Base-by-base conservation (phyloP, 208 protist species). In the Leishmania tarentolae region DNA sequence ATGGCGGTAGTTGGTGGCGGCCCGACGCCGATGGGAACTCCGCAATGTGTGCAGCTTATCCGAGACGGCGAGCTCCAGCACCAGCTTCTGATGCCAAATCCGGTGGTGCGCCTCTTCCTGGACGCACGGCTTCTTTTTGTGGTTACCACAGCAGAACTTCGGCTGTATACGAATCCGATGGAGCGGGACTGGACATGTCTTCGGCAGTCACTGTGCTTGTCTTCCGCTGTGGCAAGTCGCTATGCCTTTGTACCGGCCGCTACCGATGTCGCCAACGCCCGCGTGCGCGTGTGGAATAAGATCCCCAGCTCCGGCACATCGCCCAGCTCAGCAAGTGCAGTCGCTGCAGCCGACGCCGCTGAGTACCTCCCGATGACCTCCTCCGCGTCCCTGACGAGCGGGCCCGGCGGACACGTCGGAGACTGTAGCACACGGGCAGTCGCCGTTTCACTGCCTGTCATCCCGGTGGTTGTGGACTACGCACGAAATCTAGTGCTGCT, bases 1-100 rank as follows among this genome's bases (percentile, higher is more conserved):
- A 63, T 96, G 37, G 90, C 92, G 24, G 68, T 91, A n/a, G 90
- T 93, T 1, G 92, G 90, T 8, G 91, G 91, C 56, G 91, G 89
- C 0, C 84, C 86, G 21, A 90, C 89, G 31, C 90, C 92, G 68
- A 83, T 92, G 75, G 86, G 85, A 0, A 71, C 73, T 17, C 78
- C 75, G 24, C 86, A 91, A 57, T 53, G 76, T 52, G 80, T 83
- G 15, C 65, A 80, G 21, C 59, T 88, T 35, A 50, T 88, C 68
- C 80, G 76, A 13, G 75, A 80, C 40, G 76, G 78, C 42, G 82
- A 76, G 28, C 28, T 7, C 35, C 56, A 81, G 52, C 82, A 87
- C 46, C 42, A 6, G 21, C 59, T 87, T 19, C 44, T 59, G 5
- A 50, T 78, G 40, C 86, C 77, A 40, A 24, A 79, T 28, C 81